Conservation (phyloP, 306 rosid genomes). For the Quercus agrifolia region DNA sequence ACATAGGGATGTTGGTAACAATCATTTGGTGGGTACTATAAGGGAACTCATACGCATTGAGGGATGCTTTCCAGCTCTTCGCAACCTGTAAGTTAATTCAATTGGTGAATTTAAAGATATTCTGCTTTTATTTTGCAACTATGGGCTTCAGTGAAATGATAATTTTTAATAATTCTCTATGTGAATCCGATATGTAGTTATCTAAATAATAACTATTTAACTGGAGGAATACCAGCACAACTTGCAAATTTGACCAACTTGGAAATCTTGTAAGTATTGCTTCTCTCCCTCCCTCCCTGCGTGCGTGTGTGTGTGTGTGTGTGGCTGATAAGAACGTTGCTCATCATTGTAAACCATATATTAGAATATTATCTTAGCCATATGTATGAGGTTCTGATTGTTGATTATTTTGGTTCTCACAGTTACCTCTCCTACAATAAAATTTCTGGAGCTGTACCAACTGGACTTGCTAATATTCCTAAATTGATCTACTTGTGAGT, state of each 20-base stretch:
- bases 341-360: neutral
- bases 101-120: conserved; percentile 5
- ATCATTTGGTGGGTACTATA: conserved; percentile 97
- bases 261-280: conserved; percentile 78
- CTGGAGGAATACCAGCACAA: conserved; percentile 96
- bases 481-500: conserved; percentile 90
- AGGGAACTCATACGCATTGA: conserved; percentile 95
- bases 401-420: conserved; percentile 30
- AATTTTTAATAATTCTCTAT: conserved; percentile 7
- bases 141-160: neutral
- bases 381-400: neutral
- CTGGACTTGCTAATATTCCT: conserved; percentile 77
- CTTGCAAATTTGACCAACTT: conserved; percentile 87
- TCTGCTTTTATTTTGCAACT: neutral
- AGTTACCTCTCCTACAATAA: conserved; percentile 94
- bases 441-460: conserved; percentile 89
- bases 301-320: neutral
- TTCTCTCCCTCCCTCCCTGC: neutral
- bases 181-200: conserved; percentile 46
- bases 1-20: conserved; percentile 88
- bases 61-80: conserved; percentile 92
- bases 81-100: conserved; percentile 72
- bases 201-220: conserved; percentile 84
- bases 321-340: neutral
- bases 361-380: neutral